phyloP scores from a whole-genome alignment of 148 eudicot genomes.

The Mesembryanthemum crystallinum region DNA sequence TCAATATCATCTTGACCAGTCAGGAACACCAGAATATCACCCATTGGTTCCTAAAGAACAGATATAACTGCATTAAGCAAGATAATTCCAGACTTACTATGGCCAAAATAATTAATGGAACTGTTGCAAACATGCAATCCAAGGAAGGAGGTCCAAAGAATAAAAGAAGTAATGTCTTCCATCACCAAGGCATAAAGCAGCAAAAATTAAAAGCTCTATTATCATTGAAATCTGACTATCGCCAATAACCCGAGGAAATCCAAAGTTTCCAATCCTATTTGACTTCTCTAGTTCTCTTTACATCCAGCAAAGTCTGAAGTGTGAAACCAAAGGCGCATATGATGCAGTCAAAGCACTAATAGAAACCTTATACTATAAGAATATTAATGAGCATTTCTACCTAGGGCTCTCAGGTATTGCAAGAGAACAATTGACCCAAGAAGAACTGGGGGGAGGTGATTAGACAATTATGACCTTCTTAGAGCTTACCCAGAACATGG shows the following conservation, averaged over 20 bases:
- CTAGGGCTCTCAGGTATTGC: no score
- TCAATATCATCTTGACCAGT: slow-evolving; percentile 99
- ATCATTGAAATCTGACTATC: not conserved
- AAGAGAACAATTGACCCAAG: no score
- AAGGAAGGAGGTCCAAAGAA: not conserved
- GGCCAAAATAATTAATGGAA: not conserved
- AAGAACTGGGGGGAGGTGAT: no score
- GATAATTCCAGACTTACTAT: not conserved
- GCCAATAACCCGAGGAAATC: not conserved
- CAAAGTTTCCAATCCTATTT: no score
- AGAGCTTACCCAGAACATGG: no score
- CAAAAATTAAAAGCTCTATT: not conserved
- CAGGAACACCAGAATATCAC: slow-evolving; percentile 88
- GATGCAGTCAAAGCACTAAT: no score
- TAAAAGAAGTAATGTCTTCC: not conserved
- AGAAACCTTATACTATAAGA: no score
- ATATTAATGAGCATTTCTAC: no score
- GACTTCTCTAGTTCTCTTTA: no score
- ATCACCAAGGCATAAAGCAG: not conserved
- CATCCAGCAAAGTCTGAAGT: no score
- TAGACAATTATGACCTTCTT: no score
- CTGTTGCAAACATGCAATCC: not conserved
- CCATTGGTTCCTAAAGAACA: slow-evolving; percentile 59
- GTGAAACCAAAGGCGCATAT: no score
- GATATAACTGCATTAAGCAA: not conserved